phyloP scores from a whole-genome alignment of 805 yeast genomes.

The Nematodospora valgi region DNA sequence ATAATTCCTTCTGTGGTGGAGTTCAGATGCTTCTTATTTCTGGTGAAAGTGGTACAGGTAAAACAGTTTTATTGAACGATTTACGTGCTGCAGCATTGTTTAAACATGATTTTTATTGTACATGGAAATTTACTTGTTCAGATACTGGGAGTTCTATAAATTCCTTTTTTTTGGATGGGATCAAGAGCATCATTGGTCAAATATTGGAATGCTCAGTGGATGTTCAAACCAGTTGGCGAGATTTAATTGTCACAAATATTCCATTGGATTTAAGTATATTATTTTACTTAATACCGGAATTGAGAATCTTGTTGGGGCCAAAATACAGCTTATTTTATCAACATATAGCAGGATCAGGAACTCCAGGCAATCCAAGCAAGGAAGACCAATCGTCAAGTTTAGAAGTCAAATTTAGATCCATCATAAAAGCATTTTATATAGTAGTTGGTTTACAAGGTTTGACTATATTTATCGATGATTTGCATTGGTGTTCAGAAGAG shows the following conservation, averaged over 20 bases:
- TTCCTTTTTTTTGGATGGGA: slow-evolving; percentile 34
- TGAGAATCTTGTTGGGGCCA: slow-evolving; percentile 40
- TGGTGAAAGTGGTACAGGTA: slow-evolving; percentile 48
- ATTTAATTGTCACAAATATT: slow-evolving; percentile 31
- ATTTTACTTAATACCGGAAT: slow-evolving; percentile 43
- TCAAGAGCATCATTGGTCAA: slow-evolving; percentile 38
- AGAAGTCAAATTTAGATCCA: slow-evolving; percentile 40
- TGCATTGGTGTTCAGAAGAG: slow-evolving; percentile 39
- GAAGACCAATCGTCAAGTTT: slow-evolving; percentile 20
- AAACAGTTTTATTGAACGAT: slow-evolving; percentile 39
- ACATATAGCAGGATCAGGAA: slow-evolving; percentile 1
- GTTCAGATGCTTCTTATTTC: slow-evolving; percentile 26
- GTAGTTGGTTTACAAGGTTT: slow-evolving; percentile 41
- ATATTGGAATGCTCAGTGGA: slow-evolving; percentile 36
- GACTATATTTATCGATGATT: slow-evolving; percentile 44
- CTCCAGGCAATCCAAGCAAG: slow-evolving; percentile 6
- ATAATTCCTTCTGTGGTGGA: slow-evolving; percentile 9
- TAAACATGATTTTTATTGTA: slow-evolving; percentile 24
- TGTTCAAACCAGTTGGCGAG: slow-evolving; percentile 38
- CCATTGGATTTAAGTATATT: slow-evolving; percentile 41
- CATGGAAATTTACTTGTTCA: slow-evolving; percentile 28
- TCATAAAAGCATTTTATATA: slow-evolving; percentile 41
- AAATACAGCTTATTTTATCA: slow-evolving; percentile 26
- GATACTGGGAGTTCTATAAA: slow-evolving; percentile 19
- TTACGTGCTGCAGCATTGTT: slow-evolving; percentile 31